Conservation (phyloP, 2,329 filamentous ascomycete genomes). For the Ascosphaera apis region DNA sequence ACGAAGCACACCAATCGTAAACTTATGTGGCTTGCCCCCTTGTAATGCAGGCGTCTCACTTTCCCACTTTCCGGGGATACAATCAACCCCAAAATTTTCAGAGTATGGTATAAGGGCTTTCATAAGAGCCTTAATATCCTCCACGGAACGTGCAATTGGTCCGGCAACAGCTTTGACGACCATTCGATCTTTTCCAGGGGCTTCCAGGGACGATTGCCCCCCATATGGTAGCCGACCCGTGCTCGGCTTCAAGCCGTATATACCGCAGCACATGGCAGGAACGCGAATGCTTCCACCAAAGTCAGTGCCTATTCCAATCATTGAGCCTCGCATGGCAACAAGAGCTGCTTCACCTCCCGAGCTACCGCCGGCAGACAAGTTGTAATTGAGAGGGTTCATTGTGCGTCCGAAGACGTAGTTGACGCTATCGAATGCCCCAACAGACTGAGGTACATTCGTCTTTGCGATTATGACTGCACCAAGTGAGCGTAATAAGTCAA, state of each 20-base stretch:
- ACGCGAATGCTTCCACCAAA: constrained; percentile 26
- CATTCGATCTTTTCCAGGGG: constrained; percentile 26
- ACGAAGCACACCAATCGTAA: constrained; percentile 20
- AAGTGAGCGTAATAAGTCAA: constrained; percentile 32
- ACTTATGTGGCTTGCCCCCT: constrained; percentile 10
- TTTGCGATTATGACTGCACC: constrained; percentile 48
- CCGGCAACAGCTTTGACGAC: constrained; percentile 26
- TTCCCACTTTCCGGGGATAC: constrained; percentile 21
- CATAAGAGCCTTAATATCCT: constrained; percentile 26
- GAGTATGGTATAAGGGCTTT: constrained; percentile 26
- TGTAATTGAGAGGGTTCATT: constrained; percentile 38
- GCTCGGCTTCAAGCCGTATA: constrained; percentile 29
- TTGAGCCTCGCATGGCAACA: constrained; percentile 32
- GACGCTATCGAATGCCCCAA: constrained; percentile 31
- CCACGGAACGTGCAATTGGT: constrained; percentile 17
- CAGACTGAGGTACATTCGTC: constrained; percentile 42
- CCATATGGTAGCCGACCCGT: constrained; percentile 27
- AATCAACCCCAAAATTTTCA: constrained; percentile 28
- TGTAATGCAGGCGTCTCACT: constrained; percentile 8
- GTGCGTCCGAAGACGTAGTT: constrained; percentile 40
- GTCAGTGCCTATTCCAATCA: constrained; percentile 40
- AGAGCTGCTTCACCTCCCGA: constrained; percentile 42
- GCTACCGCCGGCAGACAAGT: constrained; percentile 38
- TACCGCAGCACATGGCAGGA: constrained; percentile 27
- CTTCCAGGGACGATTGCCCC: constrained; percentile 25